Base-by-base conservation (phyloP, 495 filamentous ascomycete genomes). In the Chaetomium fimeti region DNA sequence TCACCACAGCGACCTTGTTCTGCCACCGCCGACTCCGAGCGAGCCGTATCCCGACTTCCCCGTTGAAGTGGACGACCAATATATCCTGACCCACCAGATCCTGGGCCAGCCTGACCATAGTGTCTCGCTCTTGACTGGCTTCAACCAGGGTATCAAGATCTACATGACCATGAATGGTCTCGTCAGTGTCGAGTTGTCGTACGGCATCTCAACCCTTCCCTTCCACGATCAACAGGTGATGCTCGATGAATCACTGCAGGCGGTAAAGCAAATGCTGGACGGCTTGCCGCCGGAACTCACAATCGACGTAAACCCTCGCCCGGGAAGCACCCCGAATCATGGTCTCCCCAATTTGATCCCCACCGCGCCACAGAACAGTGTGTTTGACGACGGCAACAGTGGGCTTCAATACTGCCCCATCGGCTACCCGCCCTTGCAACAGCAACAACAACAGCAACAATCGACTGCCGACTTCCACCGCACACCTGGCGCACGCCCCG, bases 1-100 rank as follows among this genome's bases (percentile, higher is more conserved):
- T 12, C 79, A 81, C 0, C 85, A 87, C 52, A 83, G 82, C 48
- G 87, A 87, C 59, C 74, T 90, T 15, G 76, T 86, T 16, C 80
- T 94, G 11, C 84, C 88, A 38, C 89, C 90, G 3, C 84, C 86
- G 27, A 94, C 91, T 0, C 82, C 86, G 5, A 84, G 79, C 22
- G 84, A 91, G 29, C 88, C 86, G 5, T 92, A 93, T 72, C 91
- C 92, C 1, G 90, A 90, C n/a, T 76, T 91, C 2, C 92, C 92
- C 0, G 69, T 84, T 5, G 91, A 93, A 65, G 78, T 92, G 3
- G 92, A 96, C 68, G 91, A 96, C 68, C 84, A 88, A 36, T 92
- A 82, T 63, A 86, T 96, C 54, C 85, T 83, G 57, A 66, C 84
- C 0, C 81, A 82, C 3, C 83, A 88, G 61, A 79, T 89, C 53